phyloP scores from a whole-genome alignment of 2,329 filamentous ascomycete genomes.

The Pseudogymnoascus sp. region DNA sequence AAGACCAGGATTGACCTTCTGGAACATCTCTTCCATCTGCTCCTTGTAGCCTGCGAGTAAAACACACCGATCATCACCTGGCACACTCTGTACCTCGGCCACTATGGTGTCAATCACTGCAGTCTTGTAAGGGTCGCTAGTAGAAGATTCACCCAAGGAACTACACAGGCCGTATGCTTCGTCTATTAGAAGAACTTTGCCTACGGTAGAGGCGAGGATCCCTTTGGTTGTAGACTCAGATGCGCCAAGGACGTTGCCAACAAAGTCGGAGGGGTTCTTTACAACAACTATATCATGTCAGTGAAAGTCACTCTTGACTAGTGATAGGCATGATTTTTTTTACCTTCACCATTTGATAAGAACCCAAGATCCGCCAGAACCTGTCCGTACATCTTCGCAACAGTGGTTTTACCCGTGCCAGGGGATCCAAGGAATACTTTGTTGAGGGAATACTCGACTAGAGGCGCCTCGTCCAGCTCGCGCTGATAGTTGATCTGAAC shows the following conservation, averaged over 20 bases:
- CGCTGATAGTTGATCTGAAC: background rate
- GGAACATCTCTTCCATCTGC: conserved; percentile 61
- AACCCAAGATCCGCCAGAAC: background rate
- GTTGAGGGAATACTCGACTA: background rate
- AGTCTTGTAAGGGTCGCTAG: conserved; percentile 31
- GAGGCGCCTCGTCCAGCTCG: background rate
- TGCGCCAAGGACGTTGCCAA: conserved; percentile 40
- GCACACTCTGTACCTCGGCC: conserved; percentile 58
- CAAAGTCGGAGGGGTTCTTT: conserved; percentile 48
- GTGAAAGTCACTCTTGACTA: no score
- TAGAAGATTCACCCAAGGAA: no score
- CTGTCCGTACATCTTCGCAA: background rate
- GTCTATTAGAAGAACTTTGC: conserved; percentile 52
- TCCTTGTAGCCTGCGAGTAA: conserved; percentile 56
- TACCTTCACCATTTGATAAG: conserved; percentile 17
- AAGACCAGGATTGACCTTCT: conserved; percentile 60
- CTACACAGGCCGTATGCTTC: conserved; percentile 33
- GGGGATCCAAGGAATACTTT: background rate
- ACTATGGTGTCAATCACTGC: conserved; percentile 65
- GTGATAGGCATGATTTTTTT: no score
- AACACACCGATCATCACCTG: conserved; percentile 63
- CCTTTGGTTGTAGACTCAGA: conserved; percentile 47
- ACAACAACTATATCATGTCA: conserved; percentile 34
- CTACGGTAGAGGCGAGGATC: conserved; percentile 42
- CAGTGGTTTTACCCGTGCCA: background rate